Evolutionary conservation across 2,329 filamentous ascomycete genomes (phyloP).

Genomic region (Exophiala spinifera): DNA sequence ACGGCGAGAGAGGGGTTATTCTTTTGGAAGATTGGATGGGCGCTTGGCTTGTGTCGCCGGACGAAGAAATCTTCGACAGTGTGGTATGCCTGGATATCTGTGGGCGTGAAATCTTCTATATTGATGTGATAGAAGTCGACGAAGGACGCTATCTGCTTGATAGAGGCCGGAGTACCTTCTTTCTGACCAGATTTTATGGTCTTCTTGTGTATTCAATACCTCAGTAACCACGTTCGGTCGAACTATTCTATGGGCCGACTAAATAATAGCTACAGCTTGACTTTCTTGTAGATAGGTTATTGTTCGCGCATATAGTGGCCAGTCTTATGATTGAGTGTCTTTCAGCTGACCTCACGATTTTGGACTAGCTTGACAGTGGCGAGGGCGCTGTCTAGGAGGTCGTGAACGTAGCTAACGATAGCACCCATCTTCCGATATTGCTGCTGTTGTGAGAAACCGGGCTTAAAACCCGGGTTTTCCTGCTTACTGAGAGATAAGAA

Average conservation of each 20-base stretch:
- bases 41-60: slow-evolving; percentile 77
- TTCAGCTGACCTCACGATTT: slow-evolving; percentile 35
- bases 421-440: no score
- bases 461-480: no score
- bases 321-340: slow-evolving; percentile 35
- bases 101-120: slow-evolving; percentile 80
- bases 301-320: slow-evolving; percentile 39
- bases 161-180: slow-evolving; percentile 89
- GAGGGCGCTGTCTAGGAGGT: not conserved
- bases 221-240: slow-evolving; percentile 38
- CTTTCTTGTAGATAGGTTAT: slow-evolving; percentile 40
- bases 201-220: slow-evolving; percentile 39
- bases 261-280: slow-evolving; percentile 43
- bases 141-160: slow-evolving; percentile 80
- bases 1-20: slow-evolving; percentile 82
- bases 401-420: not conserved
- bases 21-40: slow-evolving; percentile 85
- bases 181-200: slow-evolving; percentile 64
- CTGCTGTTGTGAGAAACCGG: no score
- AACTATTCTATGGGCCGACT: slow-evolving; percentile 43
- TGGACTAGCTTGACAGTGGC: slow-evolving; percentile 26
- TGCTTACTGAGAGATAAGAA: no score
- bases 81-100: slow-evolving; percentile 73
- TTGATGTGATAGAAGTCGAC: slow-evolving; percentile 92
- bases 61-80: slow-evolving; percentile 99